Evolutionary conservation across 495 filamentous ascomycete species (phyloP).

Genomic region (Darksidea phi): DNA sequence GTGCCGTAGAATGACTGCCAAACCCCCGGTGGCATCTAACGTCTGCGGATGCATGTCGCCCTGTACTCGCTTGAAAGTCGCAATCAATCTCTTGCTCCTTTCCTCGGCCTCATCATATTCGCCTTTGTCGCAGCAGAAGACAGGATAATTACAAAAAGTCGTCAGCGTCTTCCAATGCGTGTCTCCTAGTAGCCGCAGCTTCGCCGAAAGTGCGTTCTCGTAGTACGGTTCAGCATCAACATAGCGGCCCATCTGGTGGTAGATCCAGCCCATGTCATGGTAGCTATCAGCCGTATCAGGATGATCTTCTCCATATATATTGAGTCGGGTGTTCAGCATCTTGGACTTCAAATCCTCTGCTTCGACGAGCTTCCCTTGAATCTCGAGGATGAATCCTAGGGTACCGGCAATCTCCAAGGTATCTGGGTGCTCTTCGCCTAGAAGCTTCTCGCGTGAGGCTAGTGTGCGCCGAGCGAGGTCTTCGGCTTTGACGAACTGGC

Average conservation of each 20-base stretch:
- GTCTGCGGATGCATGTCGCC: slow-evolving; percentile 13
- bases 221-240: slow-evolving; percentile 12
- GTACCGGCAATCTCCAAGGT: slow-evolving; percentile 16
- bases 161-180: slow-evolving; percentile 14
- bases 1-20: slow-evolving; percentile 12
- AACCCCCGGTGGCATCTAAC: slow-evolving; percentile 14
- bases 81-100: slow-evolving; percentile 1
- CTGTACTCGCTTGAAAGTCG: slow-evolving; percentile 11
- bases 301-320: slow-evolving; percentile 19
- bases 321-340: slow-evolving; percentile 3
- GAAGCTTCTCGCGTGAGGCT: background rate
- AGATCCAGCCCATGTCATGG: slow-evolving; percentile 24
- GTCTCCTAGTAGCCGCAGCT: slow-evolving; percentile 5
- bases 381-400: slow-evolving; percentile 19
- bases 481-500: slow-evolving; percentile 13
- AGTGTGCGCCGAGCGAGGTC: slow-evolving; percentile 12
- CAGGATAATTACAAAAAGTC: slow-evolving; percentile 13
- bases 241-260: slow-evolving; percentile 14
- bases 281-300: slow-evolving; percentile 13
- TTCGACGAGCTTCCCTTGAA: slow-evolving; percentile 13
- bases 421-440: slow-evolving; percentile 18
- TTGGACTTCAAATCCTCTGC: slow-evolving; percentile 3
- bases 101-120: slow-evolving; percentile 14
- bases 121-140: slow-evolving; percentile 21
- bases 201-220: slow-evolving; percentile 3